Evolutionary conservation across 768 basidiomycete species (phyloP).

Genomic region (Mycena filopes): DNA sequence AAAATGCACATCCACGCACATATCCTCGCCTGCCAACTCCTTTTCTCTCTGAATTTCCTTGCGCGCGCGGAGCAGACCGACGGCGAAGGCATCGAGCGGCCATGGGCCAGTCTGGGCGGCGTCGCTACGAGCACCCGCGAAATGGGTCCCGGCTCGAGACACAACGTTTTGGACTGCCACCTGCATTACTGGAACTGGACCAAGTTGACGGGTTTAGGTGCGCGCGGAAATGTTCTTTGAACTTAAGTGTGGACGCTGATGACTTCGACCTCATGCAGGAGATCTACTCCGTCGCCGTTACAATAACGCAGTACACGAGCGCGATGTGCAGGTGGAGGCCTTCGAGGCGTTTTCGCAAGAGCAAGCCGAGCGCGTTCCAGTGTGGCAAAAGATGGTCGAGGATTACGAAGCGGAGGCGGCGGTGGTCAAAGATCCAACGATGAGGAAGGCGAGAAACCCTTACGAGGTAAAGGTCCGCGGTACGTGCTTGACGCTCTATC

Average conservation of each 20-base stretch:
- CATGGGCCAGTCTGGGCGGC: constrained; percentile 45
- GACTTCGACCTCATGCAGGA: too few relatives aligned
- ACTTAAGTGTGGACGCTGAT: too few relatives aligned
- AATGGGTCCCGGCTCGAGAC: constrained; percentile 43
- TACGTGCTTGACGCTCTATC: not conserved
- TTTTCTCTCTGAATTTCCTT: not conserved
- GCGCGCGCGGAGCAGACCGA: not conserved
- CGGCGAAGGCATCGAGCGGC: constrained; percentile 39
- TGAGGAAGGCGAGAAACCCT: too few relatives aligned
- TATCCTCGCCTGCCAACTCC: not conserved
- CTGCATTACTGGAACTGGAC: constrained; percentile 43
- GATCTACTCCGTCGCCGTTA: not conserved
- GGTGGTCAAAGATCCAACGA: too few relatives aligned
- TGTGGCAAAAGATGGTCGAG: too few relatives aligned
- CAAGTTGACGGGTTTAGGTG: constrained; percentile 37
- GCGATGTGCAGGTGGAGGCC: too few relatives aligned
- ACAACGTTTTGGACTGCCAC: constrained; percentile 48
- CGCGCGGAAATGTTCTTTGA: too few relatives aligned
- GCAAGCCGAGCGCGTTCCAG: too few relatives aligned
- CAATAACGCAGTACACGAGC: too few relatives aligned
- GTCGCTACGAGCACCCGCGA: constrained; percentile 43
- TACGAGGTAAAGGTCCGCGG: not conserved
- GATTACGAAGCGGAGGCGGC: too few relatives aligned
- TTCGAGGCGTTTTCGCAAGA: too few relatives aligned
- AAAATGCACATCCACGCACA: constrained; percentile 15